Base-by-base conservation (phyloP, 768 basidiomycete species). In the Rhizopogon sp. region DNA sequence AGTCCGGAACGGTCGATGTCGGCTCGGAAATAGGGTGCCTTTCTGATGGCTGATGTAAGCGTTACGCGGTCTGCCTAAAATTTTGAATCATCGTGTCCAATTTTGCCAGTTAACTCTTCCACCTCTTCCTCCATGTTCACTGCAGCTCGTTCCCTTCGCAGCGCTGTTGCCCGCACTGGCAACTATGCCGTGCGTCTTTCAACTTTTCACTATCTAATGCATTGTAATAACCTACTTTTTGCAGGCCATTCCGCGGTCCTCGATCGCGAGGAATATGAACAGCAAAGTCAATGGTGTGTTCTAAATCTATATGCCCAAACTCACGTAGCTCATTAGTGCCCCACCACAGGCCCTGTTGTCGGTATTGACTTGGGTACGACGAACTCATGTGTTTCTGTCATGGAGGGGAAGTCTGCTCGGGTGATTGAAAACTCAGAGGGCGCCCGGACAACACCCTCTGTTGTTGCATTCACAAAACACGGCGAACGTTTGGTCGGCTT, bases 391-490 rank as follows among this genome's bases (percentile, higher is more conserved):
- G 92, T 94, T 55, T 85, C 89, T 47, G 81, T 97, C 58, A 97
- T 96, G 92, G 95, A 98, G 77, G 95, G 93, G 62, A 87, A 96
- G 77, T 88, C 86, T 37, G 83, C 95, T 49, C 88, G 91, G 61
- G 96, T 98, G 60, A 88, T 99, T 62, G 97, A 98, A 76, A 98
- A 98, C 77, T 78, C 95, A 5, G 96, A 98, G 77, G 96, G 97
- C 78, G 90, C 90, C 55, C 86, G 97, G 62, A 98, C 97, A 59
- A 99, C 97, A 14, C 97, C 97, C 2, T 99, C 97, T 39, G 93
- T 98, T 54, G 93, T 98, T 61, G 96, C 96, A 39, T 99, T 99
- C 81, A 93, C 97, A 53, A 97, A 98, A 72, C 94, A 98, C 64
- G 93, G 93, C 54, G 97, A 99, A 71, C 93, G 96, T 56, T 80